Evolutionary conservation across 352 stramenopile genomes (phyloP), one percentile per base, ranked within the genome.

Genomic region (Globisporangium nagaii): DNA sequence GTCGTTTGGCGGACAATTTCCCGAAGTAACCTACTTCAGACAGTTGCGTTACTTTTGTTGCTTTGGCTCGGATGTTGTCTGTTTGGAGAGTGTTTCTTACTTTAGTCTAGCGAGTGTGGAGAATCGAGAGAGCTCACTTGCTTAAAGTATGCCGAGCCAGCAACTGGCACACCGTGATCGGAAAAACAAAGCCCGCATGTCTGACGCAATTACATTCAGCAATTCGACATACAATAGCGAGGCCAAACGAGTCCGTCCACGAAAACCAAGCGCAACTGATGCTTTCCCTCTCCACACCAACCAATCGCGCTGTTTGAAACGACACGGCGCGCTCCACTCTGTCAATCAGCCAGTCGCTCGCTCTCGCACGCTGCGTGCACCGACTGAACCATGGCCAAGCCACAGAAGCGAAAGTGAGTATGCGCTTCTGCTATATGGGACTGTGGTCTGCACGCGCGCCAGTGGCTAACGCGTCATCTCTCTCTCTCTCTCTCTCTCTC

Each of bases 361-460:
- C 43, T 31, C 44, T 46, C 10, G 30, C 44, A 60, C 13, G 24
- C 44, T 34, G 15, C 24, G 24, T 48, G 34, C n/a, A 35, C 3
- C 19, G n/a, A n/a, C n/a, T n/a, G n/a, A 45, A 46, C 28, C 42
- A 84, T 84, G 73, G 63, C 73, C 32, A 69, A 65, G 58, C 66
- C 71, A n/a, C 70, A 72, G 58, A 84, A 84, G 69, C 67, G 74
- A 55, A 82, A 84, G 73, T 65, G 34, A 37, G 56, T 62, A 24
- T 46, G 34, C 30, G 19, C 25, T 25, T 31, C 9, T 22, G 19
- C 32, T 43, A 7, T 31, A 9, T 44, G 22, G 31, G 15, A 31
- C 1, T 47, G n/a, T 39, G 25, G 44, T 34, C 10, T 32, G 40
- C 30, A 37, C 40, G 30, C 24, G 11, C 9, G 22, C 39, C 42